phyloP scores from a whole-genome alignment of 768 basidiomycete species.

The Pleurotus djamor region DNA sequence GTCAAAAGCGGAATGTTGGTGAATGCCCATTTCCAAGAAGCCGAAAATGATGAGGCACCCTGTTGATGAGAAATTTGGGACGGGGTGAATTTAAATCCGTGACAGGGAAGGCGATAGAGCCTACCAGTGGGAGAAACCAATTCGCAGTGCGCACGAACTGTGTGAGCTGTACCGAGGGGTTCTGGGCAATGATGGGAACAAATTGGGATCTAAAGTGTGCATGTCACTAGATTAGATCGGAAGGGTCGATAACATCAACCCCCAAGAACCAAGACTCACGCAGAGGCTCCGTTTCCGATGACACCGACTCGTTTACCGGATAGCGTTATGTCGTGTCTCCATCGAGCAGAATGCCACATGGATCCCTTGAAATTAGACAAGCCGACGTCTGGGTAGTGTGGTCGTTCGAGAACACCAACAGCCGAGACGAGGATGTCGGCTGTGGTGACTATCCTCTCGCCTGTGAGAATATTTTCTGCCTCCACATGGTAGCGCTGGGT shows the following conservation, averaged over 20 bases:
- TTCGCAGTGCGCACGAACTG: constrained; percentile 50
- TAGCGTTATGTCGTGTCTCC: constrained; percentile 39
- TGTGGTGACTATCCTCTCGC: constrained; percentile 21
- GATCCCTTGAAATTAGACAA: constrained; percentile 42
- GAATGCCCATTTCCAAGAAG: constrained; percentile 36
- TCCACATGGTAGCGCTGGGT: constrained; percentile 33
- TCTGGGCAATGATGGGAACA: constrained; percentile 39
- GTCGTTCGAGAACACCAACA: constrained; percentile 42
- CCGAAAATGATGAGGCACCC: neutral
- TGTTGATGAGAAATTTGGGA: neutral
- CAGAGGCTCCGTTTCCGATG: constrained; percentile 57
- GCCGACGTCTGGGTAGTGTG: constrained; percentile 31
- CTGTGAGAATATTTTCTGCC: constrained; percentile 28
- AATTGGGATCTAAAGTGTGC: constrained; percentile 36
- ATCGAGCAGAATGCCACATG: constrained; percentile 53
- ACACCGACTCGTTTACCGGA: constrained; percentile 49
- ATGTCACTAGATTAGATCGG: neutral
- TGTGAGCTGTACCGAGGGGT: constrained; percentile 34
- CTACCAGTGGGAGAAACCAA: constrained; percentile 46
- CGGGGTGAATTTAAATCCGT: neutral
- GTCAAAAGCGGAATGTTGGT: constrained; percentile 35
- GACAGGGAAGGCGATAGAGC: constrained; percentile 7
- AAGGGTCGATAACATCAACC: constrained; percentile 5
- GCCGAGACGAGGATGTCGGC: constrained; percentile 53
- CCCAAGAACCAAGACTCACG: constrained; percentile 28